A percentile compares a stretch with the other conserved stretches of the same genome.
These are phyloP conservation scores for Tetracladium setigerum DNA, from an alignment of 495 filamentous ascomycete species.

Conservation along the genomic window DNA sequence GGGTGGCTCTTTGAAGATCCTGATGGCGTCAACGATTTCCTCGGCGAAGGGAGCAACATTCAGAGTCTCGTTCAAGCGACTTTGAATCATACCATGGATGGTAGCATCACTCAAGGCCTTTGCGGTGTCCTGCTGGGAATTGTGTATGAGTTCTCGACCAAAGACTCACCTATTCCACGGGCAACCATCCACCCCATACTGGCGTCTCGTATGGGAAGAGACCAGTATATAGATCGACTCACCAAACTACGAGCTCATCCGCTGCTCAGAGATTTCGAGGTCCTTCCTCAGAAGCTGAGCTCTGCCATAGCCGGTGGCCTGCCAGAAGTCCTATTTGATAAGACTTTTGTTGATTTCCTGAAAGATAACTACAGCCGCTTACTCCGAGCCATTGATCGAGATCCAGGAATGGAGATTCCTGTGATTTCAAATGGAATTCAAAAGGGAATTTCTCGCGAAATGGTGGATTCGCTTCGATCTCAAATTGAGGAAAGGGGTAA, in stretches of 20 bases:
- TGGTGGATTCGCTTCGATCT: constrained; percentile 74
- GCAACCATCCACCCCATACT: constrained; percentile 76
- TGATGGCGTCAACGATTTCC: constrained; percentile 85
- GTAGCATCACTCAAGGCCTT: constrained; percentile 69
- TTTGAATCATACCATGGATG: constrained; percentile 48
- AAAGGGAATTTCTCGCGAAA: constrained; percentile 74
- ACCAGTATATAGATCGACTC: constrained; percentile 83
- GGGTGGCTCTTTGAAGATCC: constrained; percentile 92
- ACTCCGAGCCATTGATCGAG: constrained; percentile 80
- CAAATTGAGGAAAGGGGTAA: constrained; percentile 68
- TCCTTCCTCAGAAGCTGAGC: constrained; percentile 62
- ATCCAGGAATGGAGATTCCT: constrained; percentile 78
- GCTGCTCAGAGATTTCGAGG: constrained; percentile 86
- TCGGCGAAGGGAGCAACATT: constrained; percentile 89
- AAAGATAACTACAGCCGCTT: constrained; percentile 92
- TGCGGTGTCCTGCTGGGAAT: constrained; percentile 80
- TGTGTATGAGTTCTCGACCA: constrained; percentile 95
- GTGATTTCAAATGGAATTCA: constrained; percentile 70
- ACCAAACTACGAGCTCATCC: constrained; percentile 70
- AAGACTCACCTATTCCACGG: constrained; percentile 86
- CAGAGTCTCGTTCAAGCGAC: constrained; percentile 69
- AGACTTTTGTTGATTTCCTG: constrained; percentile 84
- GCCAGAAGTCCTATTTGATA: constrained; percentile 81
- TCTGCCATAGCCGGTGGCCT: constrained; percentile 49
- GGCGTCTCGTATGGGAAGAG: constrained; percentile 70